Evolutionary conservation across 2,329 filamentous ascomycete genomes (phyloP), one percentile per base, ranked within the genome.

Genomic region (Bipolaris zeicola): DNA sequence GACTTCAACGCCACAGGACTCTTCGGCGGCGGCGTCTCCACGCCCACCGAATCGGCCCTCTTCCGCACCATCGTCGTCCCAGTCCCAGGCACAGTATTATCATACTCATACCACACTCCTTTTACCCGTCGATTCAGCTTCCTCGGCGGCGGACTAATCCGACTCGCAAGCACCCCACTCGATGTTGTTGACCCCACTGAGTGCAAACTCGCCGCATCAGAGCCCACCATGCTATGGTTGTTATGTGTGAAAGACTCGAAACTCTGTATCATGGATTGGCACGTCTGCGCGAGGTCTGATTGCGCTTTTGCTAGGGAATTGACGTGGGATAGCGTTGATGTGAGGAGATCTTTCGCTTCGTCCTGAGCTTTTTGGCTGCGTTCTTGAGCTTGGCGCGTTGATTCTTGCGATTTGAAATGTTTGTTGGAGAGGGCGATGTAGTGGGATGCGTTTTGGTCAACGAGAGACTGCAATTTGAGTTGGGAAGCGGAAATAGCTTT

Each of bases 51-150:
- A 3, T 53, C 55, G 0, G 65, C 61, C n/a, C 58, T 58, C 49
- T 58, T 62, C 41, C 60, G 50, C 24, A 61, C 61, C 5, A 62
- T 63, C 5, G 48, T 43, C 11, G 51, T 46, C 11, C 37, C 52
- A 6, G 59, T 46, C 11, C 45, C 56, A 3, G 60, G 24, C 7
- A 50, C 43, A n/a, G 45, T 59, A 55, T 75, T 71, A 39, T 75
- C 72, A 39, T 75, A 75, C 52, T 75, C 73, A 46, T 75, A 75
- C 73, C 73, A 75, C 3, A 75, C 71, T 28, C 73, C 71, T 50
- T 72, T 70, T 44, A 75, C 66, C n/a, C 64, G 61, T 5, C 66
- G 54, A 47, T 75, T 75, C 13, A 75, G 50, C 50, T 75, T 75
- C 7, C 73, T 47, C 3, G 73, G 72, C 7, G 66, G 58, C 1